phyloP scores from a whole-genome alignment of 2,329 filamentous ascomycete genomes.

The Epichloe scottii region DNA sequence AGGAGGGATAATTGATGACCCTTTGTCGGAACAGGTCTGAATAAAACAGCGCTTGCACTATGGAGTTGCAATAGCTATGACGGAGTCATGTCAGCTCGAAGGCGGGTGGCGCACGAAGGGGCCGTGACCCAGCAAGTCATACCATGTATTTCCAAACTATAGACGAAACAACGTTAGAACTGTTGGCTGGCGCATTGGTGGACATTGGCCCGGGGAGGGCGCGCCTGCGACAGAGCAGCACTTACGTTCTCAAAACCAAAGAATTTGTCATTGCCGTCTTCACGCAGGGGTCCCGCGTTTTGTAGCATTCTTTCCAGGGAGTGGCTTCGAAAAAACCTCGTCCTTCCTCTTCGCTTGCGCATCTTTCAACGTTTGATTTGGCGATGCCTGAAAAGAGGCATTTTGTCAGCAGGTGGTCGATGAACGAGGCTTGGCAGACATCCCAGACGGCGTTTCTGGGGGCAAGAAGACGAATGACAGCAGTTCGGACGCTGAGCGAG shows the following conservation, averaged over 20 bases:
- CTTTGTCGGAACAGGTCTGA: constrained; percentile 88
- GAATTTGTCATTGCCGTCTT: constrained; percentile 93
- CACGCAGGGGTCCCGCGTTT: constrained; percentile 66
- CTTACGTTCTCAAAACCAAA: constrained; percentile 96
- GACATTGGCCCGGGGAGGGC: not conserved
- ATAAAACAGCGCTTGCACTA: constrained; percentile 93
- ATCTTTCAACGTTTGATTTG: constrained; percentile 32
- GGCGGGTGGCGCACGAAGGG: not conserved
- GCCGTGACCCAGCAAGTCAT: constrained; percentile 17
- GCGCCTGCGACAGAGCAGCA: constrained; percentile 11
- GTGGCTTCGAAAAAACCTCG: constrained; percentile 45
- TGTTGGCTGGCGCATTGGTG: not conserved
- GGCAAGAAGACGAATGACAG: not conserved
- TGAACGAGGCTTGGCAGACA: constrained; percentile 8
- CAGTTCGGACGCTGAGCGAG: not conserved
- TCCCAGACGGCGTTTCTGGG: not conserved
- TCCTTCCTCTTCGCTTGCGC: constrained; percentile 41
- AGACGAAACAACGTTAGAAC: not conserved
- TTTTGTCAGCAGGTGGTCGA: constrained; percentile 19
- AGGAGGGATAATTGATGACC: constrained; percentile 78
- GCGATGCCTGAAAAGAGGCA: constrained; percentile 27
- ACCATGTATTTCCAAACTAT: constrained; percentile 97
- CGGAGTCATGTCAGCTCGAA: not conserved
- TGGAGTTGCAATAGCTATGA: constrained; percentile 90
- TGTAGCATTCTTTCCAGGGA: constrained; percentile 62